Percentiles rank a stretch among this genome's conserved stretches.
These are phyloP conservation scores for Furcasterigmium furcatum DNA, from an alignment of 2,329 filamentous ascomycete genomes.

Conservation along the genomic window DNA sequence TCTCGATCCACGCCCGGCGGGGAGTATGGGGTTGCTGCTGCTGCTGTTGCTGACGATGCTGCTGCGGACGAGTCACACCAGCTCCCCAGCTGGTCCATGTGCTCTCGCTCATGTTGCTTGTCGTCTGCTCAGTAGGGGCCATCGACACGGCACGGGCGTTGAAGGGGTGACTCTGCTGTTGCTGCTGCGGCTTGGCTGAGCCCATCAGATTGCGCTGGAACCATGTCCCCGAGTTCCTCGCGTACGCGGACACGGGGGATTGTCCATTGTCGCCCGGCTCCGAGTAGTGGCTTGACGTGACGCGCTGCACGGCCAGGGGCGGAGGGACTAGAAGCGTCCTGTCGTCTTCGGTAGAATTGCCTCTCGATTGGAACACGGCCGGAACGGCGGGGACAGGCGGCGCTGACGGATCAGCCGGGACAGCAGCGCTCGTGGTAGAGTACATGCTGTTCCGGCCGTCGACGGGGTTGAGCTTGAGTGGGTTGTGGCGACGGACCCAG, in stretches of 20 bases:
- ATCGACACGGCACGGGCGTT: conserved; percentile 10
- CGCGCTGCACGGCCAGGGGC: not conserved
- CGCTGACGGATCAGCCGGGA: not conserved
- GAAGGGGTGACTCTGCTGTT: not conserved
- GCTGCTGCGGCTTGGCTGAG: conserved; percentile 1
- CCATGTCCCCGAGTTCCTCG: not conserved
- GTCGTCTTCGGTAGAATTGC: not conserved
- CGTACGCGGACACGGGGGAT: conserved; percentile 9
- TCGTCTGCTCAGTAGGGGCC: conserved; percentile 8
- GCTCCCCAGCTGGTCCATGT: conserved; percentile 13
- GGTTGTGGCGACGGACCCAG: conserved; percentile 19
- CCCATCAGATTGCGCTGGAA: not conserved
- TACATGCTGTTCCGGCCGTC: conserved; percentile 9
- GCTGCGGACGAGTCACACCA: conserved; percentile 6
- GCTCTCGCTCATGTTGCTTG: conserved; percentile 8
- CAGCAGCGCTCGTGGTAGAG: conserved; percentile 3
- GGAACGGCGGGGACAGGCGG: conserved; percentile 8
- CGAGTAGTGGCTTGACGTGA: not conserved
- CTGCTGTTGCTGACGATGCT: not conserved
- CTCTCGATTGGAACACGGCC: conserved; percentile 3
- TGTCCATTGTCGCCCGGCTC: conserved; percentile 1
- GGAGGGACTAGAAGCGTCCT: not conserved
- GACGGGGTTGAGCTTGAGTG: conserved; percentile 16
- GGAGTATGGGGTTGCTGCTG: conserved; percentile 3
- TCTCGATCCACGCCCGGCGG: conserved; percentile 9